Evolutionary conservation across 768 basidiomycete species (phyloP), one percentile per base, ranked within the genome.

Genomic region (Podaxis rugospora): DNA sequence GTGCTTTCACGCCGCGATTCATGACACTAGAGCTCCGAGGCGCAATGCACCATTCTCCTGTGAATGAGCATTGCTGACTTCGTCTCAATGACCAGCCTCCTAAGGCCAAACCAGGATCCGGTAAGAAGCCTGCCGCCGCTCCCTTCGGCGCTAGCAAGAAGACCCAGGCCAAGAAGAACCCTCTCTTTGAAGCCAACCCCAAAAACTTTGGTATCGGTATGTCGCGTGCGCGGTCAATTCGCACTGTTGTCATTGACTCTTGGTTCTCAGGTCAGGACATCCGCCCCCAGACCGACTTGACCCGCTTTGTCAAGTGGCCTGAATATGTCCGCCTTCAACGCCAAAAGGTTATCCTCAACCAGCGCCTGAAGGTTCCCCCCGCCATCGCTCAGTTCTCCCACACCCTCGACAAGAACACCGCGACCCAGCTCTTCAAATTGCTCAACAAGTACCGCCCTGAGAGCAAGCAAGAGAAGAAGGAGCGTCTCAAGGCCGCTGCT

Each of bases 221-320:
- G 84, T 73, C 59, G n/a, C 6, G 47, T 32, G 59, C 58, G 4
- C 56, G 11, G 7, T 56, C 36, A 37, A 18, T 46, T n/a, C 16
- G 6, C 49, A 3, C 42, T 2, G 18, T 1, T 35, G 42, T 2
- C 5, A 16, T 25, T 39, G 23, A 40, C 23, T 23, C 14, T 7
- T 25, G 2, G 1, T 37, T 7, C 66, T n/a, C 62, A 96, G 96
- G 96, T 71, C 93, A 95, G 79, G 93, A 96, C 76, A 84, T 97
- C 68, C 92, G 89, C 69, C 95, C 89, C 70, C 84, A 83, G 74
- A 85, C 84, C 58, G 96, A 98, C 78, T 78, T 98, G 66, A 96
- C 93, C 62, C 92, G 95, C 74, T 98, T 98, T 80, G 92, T 98
- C 80, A 98, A 97, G 77, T 98, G 96, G 96, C 96, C 96, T 67